Evolutionary conservation across 192 early-diverging fungal genomes (phyloP).

Genomic region (Backusella mclennaniae): DNA sequence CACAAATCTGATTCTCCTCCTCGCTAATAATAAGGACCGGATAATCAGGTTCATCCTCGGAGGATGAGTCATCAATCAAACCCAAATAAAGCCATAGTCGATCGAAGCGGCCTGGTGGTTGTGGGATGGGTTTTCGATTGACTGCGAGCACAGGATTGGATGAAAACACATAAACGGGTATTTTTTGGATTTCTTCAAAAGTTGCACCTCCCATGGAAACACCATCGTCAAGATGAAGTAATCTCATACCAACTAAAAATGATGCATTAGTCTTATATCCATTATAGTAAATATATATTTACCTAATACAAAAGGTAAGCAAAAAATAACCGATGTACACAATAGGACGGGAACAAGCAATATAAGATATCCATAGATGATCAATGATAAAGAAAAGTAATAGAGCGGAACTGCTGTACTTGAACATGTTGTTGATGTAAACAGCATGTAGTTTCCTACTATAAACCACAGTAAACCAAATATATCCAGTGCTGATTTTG

Average conservation of each 20-base stretch:
- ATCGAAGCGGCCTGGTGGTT: slow-evolving; percentile 2
- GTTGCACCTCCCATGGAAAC: slow-evolving; percentile 63
- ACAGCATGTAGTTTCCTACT: slow-evolving; percentile 68
- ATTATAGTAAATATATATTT: not conserved
- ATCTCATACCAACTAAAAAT: slow-evolving; percentile 49
- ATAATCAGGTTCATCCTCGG: slow-evolving; percentile 10
- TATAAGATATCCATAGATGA: slow-evolving; percentile 66
- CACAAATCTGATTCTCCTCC: slow-evolving; percentile 51
- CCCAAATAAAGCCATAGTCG: slow-evolving; percentile 20
- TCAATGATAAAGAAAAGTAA: slow-evolving; percentile 56
- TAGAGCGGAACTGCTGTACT: slow-evolving; percentile 56
- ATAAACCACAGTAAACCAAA: slow-evolving; percentile 61
- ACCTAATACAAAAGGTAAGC: slow-evolving; percentile 56
- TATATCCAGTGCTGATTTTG: slow-evolving; percentile 55
- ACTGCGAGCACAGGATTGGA: not conserved
- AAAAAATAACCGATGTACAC: slow-evolving; percentile 58
- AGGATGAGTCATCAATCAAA: not conserved
- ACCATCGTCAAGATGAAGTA: slow-evolving; percentile 52
- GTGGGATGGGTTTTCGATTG: not conserved
- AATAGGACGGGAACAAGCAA: slow-evolving; percentile 59
- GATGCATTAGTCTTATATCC: no score
- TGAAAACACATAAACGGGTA: slow-evolving; percentile 64
- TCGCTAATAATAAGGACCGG: slow-evolving; percentile 25
- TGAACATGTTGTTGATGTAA: slow-evolving; percentile 46
- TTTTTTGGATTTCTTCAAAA: slow-evolving; percentile 62